These are phyloP conservation scores for Verbena officinalis DNA, from an alignment of 257 asterid genomes.

Conservation along the genomic window DNA sequence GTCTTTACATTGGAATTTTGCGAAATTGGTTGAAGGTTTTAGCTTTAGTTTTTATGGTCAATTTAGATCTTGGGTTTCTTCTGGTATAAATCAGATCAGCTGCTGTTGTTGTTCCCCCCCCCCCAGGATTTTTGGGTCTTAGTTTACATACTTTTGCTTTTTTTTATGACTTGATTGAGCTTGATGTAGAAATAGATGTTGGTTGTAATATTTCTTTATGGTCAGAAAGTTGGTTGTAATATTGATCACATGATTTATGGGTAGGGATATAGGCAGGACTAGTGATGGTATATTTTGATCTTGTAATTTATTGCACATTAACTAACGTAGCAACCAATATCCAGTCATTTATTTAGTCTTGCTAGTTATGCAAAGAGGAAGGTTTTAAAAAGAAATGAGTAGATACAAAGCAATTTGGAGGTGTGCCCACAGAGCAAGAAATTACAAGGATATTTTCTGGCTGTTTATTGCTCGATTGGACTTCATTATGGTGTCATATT, in stretches of 20 bases:
- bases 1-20: neutral
- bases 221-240: no score
- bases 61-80: slow-evolving; percentile 1
- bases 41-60: neutral
- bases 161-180: slow-evolving; percentile 2
- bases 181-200: neutral
- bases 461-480: slow-evolving; percentile 32
- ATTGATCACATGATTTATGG: slow-evolving; percentile 14
- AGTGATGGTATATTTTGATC: neutral
- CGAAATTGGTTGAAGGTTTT: neutral
- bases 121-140: slow-evolving; percentile 7
- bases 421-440: no score
- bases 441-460: slow-evolving; percentile 15
- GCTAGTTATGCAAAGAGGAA: slow-evolving; percentile 5
- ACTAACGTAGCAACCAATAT: slow-evolving; percentile 1
- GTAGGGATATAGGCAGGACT: neutral
- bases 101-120: neutral
- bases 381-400: slow-evolving; percentile 3
- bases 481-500: slow-evolving; percentile 13
- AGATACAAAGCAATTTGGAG: neutral
- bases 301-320: slow-evolving; percentile 11
- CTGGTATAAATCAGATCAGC: slow-evolving; percentile 15
- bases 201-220: no score
- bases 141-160: neutral
- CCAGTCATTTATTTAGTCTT: neutral